Evolutionary conservation across 805 yeast species (phyloP).

Genomic region (Candida tammaniensis): DNA sequence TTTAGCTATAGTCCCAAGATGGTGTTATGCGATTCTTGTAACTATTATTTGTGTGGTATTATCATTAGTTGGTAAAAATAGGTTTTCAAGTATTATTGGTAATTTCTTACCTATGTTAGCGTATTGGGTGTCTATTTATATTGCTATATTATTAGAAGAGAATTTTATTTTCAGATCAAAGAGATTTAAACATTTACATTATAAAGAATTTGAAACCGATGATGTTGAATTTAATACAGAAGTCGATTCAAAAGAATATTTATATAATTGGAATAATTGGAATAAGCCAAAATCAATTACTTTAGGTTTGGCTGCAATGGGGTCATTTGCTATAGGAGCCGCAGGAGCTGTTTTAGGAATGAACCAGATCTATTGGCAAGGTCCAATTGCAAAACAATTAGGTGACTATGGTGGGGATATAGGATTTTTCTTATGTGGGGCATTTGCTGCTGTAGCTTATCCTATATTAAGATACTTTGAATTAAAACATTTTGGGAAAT

Average conservation of each 20-base stretch:
- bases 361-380: conserved; percentile 84
- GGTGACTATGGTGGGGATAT: conserved; percentile 79
- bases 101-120: conserved; percentile 90
- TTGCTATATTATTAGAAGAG: conserved; percentile 71
- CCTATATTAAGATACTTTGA: conserved; percentile 61
- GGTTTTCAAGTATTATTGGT: conserved; percentile 67
- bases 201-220: conserved; percentile 49
- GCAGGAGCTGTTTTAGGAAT: conserved; percentile 87
- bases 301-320: conserved; percentile 64
- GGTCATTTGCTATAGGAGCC: conserved; percentile 73
- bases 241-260: conserved; percentile 7
- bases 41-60: conserved; percentile 42
- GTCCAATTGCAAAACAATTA: conserved; percentile 60
- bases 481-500: conserved; percentile 52
- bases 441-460: conserved; percentile 63
- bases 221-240: conserved; percentile 8
- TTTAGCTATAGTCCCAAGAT: conserved; percentile 73
- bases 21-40: conserved; percentile 34
- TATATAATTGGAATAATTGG: conserved; percentile 33
- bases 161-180: conserved; percentile 76
- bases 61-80: conserved; percentile 77
- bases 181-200: conserved; percentile 55
- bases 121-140: conserved; percentile 86
- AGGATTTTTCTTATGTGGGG: conserved; percentile 75
- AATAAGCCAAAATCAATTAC: conserved; percentile 25